These are phyloP conservation scores for Phialemonium atrogriseum DNA, from an alignment of 2,329 filamentous ascomycete species.

Conservation along the genomic window DNA sequence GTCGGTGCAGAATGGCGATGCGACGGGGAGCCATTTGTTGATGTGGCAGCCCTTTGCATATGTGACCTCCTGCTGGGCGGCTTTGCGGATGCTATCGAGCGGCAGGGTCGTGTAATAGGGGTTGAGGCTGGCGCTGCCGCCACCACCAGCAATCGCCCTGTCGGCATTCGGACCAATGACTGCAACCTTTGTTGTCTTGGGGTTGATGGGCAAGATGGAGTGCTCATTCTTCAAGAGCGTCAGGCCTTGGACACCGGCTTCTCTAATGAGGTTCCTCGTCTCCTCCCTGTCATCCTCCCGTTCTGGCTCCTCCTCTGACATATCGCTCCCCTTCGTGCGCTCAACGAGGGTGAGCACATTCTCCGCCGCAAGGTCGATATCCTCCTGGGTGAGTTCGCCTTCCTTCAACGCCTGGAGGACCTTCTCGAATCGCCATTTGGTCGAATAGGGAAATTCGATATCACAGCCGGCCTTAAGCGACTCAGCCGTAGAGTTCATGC, in stretches of 20 bases:
- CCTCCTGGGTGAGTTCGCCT: conserved; percentile 35
- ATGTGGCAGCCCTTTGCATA: conserved; percentile 57
- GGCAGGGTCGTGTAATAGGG: conserved; percentile 61
- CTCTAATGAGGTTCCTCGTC: conserved; percentile 51
- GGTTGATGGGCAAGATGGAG: conserved; percentile 47
- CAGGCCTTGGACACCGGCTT: conserved; percentile 53
- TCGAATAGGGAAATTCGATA: conserved; percentile 49
- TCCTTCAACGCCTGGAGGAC: conserved; percentile 43
- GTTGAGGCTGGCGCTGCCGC: conserved; percentile 60
- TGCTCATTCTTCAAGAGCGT: conserved; percentile 58
- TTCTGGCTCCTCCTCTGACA: conserved; percentile 48
- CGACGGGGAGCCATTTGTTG: conserved; percentile 57
- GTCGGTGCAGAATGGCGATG: conserved; percentile 49
- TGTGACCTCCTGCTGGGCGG: conserved; percentile 44
- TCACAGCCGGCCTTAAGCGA: conserved; percentile 48
- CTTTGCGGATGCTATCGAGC: conserved; percentile 50
- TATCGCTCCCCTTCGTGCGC: conserved; percentile 51
- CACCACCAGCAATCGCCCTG: conserved; percentile 57
- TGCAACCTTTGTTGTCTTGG: conserved; percentile 48
- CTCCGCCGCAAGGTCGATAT: conserved; percentile 50
- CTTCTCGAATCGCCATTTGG: conserved; percentile 49
- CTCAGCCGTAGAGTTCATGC: conserved; percentile 46
- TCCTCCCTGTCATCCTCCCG: conserved; percentile 47
- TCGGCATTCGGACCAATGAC: conserved; percentile 62
- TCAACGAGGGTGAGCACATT: conserved; percentile 53